Percentiles rank a stretch among this genome's conserved stretches.
Conservation (phyloP, 148 eudicot species). For the Cornus suecica region DNA sequence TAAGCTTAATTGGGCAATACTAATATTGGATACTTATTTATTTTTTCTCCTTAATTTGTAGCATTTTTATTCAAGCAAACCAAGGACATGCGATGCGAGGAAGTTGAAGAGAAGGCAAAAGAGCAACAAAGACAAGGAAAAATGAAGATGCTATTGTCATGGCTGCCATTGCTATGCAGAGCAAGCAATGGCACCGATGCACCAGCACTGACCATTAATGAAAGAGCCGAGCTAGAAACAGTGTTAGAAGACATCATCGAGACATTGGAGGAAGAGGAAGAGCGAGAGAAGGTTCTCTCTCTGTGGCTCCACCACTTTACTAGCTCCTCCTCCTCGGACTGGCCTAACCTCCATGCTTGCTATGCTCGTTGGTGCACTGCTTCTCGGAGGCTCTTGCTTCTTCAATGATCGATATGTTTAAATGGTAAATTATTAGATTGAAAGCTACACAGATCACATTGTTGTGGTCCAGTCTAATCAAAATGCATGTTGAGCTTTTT, state of each 20-base stretch:
- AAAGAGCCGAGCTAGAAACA: slow-evolving; percentile 54
- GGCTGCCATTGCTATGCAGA: slow-evolving; percentile 73
- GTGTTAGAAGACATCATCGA: slow-evolving; percentile 53
- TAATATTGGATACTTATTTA: no score
- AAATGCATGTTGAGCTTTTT: no score
- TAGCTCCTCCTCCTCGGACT: slow-evolving; percentile 64
- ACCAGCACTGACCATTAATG: slow-evolving; percentile 50
- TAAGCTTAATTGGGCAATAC: no score
- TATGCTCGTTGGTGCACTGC: slow-evolving; percentile 57
- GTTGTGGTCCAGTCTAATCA: no score
- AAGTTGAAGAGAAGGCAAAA: slow-evolving; percentile 26
- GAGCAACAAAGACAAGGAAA: slow-evolving; percentile 34
- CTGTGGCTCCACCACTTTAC: slow-evolving; percentile 82
- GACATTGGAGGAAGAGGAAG: slow-evolving; percentile 37
- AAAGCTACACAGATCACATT: no score
- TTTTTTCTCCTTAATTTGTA: slow-evolving; percentile 9
- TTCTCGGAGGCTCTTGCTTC: slow-evolving; percentile 37
- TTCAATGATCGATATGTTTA: not conserved
- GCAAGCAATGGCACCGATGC: slow-evolving; percentile 71
- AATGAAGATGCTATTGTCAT: slow-evolving; percentile 51
- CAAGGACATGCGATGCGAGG: slow-evolving; percentile 30
- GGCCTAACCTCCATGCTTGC: slow-evolving; percentile 73
- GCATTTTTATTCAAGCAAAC: slow-evolving; percentile 76
- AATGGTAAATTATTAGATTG: no score
- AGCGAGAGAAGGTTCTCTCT: slow-evolving; percentile 64